These are phyloP conservation scores for Colletotrichum acutatum DNA, from an alignment of 2,329 filamentous ascomycete genomes.

Conservation along the genomic window DNA sequence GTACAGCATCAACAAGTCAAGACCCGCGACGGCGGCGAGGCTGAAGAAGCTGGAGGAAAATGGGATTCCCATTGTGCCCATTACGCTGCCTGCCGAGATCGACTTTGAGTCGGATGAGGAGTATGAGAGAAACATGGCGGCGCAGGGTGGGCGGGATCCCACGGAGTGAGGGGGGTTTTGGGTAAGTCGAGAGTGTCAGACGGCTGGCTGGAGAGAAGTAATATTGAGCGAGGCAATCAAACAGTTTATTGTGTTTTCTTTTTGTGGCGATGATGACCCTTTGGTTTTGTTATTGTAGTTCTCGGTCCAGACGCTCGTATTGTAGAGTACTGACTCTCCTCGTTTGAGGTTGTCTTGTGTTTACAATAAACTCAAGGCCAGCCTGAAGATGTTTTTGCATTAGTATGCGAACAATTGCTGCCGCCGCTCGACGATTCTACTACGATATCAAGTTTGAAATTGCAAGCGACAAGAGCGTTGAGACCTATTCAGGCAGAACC, in stretches of 20 bases:
- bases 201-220: not conserved
- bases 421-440: too few relatives aligned
- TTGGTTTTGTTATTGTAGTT: not conserved
- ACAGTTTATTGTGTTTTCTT: not conserved
- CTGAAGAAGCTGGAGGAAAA: slow-evolving; percentile 62
- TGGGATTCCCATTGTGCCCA: slow-evolving; percentile 59
- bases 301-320: not conserved
- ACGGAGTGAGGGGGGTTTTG: not conserved
- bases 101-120: slow-evolving; percentile 60
- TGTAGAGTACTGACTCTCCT: not conserved
- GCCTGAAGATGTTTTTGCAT: too few relatives aligned
- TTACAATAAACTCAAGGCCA: too few relatives aligned
- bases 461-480: too few relatives aligned
- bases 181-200: not conserved
- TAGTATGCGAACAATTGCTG: too few relatives aligned
- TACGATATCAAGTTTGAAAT: too few relatives aligned
- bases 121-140: slow-evolving; percentile 47
- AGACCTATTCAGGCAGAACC: too few relatives aligned
- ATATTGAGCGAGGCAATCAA: not conserved
- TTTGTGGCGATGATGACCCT: not conserved
- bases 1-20: slow-evolving; percentile 70
- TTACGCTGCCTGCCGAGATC: slow-evolving; percentile 63
- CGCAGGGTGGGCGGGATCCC: slow-evolving; percentile 8
- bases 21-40: slow-evolving; percentile 58
- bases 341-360: not conserved